Conservation (phyloP, 768 basidiomycete genomes). For the Mycena vitilis region DNA sequence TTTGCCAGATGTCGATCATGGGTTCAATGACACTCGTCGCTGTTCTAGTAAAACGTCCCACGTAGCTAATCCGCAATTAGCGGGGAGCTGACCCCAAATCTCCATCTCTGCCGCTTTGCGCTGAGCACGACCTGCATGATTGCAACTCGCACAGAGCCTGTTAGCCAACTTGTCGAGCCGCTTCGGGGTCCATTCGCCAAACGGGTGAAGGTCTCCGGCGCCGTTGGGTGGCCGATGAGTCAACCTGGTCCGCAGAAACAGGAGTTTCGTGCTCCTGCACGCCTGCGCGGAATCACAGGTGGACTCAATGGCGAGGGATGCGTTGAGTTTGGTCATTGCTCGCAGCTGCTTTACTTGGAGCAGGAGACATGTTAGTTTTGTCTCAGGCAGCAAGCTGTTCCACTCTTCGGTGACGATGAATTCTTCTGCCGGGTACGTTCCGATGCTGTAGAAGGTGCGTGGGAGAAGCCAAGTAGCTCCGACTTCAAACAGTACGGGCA, state of each 20-base stretch:
- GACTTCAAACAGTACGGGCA: constrained; percentile 3
- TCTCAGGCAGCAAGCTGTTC: neutral
- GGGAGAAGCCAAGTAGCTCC: constrained; percentile 6
- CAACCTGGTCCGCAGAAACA: neutral
- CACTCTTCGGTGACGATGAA: neutral
- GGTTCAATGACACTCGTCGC: no score
- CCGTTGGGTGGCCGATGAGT: neutral
- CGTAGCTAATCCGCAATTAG: constrained; percentile 5
- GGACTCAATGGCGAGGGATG: neutral
- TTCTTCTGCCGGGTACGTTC: neutral
- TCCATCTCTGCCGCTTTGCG: neutral
- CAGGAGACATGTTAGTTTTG: neutral
- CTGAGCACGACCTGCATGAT: neutral
- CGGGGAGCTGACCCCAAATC: neutral
- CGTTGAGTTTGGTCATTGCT: neutral
- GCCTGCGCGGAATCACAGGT: neutral
- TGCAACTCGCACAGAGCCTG: neutral
- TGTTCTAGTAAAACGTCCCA: constrained; percentile 5
- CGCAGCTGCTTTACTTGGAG: neutral
- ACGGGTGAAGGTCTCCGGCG: neutral
- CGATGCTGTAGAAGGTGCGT: neutral
- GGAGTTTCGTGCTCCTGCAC: neutral
- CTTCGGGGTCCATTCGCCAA: neutral
- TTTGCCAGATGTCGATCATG: no score
- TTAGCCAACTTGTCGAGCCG: neutral